A percentile compares a stretch with the other conserved stretches of the same genome.
Evolutionary conservation across 2,329 filamentous ascomycete species (phyloP).

Genomic region (Penicillium rolfsii): DNA sequence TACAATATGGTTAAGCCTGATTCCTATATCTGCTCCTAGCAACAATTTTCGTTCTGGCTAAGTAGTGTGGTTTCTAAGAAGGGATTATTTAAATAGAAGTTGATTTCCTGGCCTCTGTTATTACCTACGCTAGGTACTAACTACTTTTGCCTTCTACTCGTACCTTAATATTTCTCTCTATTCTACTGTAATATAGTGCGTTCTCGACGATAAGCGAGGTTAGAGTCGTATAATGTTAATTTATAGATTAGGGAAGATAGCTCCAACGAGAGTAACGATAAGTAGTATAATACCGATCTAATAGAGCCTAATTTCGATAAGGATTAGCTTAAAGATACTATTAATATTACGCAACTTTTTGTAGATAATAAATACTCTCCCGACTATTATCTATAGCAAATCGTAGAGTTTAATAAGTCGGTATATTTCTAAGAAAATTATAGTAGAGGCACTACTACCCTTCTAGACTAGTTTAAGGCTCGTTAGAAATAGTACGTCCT

Average conservation of each 20-base stretch:
- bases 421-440: constrained; percentile 25
- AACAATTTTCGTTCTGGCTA: not conserved
- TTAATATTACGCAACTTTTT: constrained; percentile 22
- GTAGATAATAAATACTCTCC: constrained; percentile 24
- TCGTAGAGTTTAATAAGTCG: constrained; percentile 23
- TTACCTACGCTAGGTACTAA: not conserved
- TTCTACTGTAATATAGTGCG: not conserved
- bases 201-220: not conserved
- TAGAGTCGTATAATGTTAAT: not conserved
- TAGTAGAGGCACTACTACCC: constrained; percentile 20
- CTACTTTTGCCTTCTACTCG: not conserved
- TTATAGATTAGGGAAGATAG: not conserved
- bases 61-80: not conserved
- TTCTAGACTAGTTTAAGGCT: constrained; percentile 22
- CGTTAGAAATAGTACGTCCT: constrained; percentile 18
- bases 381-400: constrained; percentile 25
- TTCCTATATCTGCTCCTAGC: not conserved
- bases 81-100: constrained; percentile 1
- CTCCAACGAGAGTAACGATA: not conserved
- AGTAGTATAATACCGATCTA: constrained; percentile 10
- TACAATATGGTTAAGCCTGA: not conserved
- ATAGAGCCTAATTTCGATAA: constrained; percentile 21
- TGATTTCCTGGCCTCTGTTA: constrained; percentile 2
- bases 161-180: constrained; percentile 1
- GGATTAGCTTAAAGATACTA: constrained; percentile 13